Percentiles rank a stretch among this genome's conserved stretches.
Evolutionary conservation across 306 rosid genomes (phyloP).

Genomic region (Hylodesmum podocarpum): DNA sequence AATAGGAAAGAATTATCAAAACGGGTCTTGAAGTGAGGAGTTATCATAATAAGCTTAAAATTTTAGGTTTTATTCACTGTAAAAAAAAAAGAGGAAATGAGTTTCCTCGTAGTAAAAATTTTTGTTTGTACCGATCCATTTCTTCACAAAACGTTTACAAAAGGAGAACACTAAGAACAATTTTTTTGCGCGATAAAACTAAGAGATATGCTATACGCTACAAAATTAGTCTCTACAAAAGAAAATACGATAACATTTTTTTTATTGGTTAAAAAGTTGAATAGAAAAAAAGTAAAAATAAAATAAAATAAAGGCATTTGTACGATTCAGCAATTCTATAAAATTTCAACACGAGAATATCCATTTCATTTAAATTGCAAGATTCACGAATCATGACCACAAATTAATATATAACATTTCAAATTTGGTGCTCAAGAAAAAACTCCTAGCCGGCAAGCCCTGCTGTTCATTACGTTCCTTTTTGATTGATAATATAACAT

Average conservation of each 20-base stretch:
- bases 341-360: background rate
- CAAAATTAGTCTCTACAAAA: background rate
- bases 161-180: background rate
- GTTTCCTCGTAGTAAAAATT: background rate
- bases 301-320: background rate
- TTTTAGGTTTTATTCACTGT: too few relatives aligned
- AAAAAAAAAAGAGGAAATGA: background rate
- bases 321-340: background rate
- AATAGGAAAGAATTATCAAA: too few relatives aligned
- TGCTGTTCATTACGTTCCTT: conserved; percentile 30
- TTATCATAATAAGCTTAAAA: too few relatives aligned
- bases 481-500: conserved; percentile 31
- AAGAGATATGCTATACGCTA: too few relatives aligned
- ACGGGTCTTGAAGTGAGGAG: too few relatives aligned
- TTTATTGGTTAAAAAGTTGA: background rate
- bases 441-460: conserved; percentile 24
- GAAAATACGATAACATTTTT: background rate
- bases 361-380: background rate
- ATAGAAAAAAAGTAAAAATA: background rate
- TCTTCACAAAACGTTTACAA: background rate
- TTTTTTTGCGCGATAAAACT: background rate
- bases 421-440: conserved; percentile 31
- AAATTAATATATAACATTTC: conserved; percentile 12
- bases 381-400: conserved; percentile 22
- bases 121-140: background rate